Evolutionary conservation across 2,329 filamentous ascomycete genomes (phyloP).

Genomic region (Hymenoscyphus salicellus): DNA sequence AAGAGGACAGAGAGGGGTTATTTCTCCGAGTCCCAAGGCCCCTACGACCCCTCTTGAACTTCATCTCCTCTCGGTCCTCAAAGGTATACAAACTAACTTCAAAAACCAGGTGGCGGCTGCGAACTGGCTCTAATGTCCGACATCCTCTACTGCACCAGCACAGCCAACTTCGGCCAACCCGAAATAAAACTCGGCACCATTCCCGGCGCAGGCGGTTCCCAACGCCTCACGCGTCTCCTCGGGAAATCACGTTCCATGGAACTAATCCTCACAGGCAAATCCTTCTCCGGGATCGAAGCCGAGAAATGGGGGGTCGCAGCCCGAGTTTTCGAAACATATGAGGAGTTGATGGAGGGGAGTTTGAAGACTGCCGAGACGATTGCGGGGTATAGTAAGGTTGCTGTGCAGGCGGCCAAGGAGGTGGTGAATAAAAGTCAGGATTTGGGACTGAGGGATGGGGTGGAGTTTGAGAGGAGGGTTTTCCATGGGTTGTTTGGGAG

Average conservation of each 20-base stretch:
- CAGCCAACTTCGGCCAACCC: constrained; percentile 90
- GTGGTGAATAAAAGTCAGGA: constrained; percentile 99
- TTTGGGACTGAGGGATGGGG: constrained; percentile 77
- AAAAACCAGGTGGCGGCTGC: constrained; percentile 71
- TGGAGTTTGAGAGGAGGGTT: constrained; percentile 89
- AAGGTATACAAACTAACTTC: no score
- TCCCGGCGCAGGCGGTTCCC: constrained; percentile 86
- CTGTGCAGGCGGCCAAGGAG: constrained; percentile 88
- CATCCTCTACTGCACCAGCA: constrained; percentile 83
- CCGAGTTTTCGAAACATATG: constrained; percentile 72
- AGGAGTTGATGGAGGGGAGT: constrained; percentile 77
- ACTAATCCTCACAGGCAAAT: constrained; percentile 80
- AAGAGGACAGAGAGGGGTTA: no score
- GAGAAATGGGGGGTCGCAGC: constrained; percentile 89
- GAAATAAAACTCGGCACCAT: constrained; percentile 95
- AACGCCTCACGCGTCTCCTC: constrained; percentile 78
- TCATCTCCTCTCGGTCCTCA: no score
- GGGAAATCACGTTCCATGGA: constrained; percentile 90
- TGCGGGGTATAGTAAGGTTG: constrained; percentile 80
- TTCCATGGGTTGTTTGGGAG: constrained; percentile 94
- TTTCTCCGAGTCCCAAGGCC: no score
- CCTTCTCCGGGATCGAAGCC: constrained; percentile 79
- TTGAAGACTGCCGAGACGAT: constrained; percentile 85
- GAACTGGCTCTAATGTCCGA: constrained; percentile 98
- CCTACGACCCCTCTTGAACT: no score